phyloP scores from a whole-genome alignment of 2,329 filamentous ascomycete genomes.

The Metarhizium humberi region DNA sequence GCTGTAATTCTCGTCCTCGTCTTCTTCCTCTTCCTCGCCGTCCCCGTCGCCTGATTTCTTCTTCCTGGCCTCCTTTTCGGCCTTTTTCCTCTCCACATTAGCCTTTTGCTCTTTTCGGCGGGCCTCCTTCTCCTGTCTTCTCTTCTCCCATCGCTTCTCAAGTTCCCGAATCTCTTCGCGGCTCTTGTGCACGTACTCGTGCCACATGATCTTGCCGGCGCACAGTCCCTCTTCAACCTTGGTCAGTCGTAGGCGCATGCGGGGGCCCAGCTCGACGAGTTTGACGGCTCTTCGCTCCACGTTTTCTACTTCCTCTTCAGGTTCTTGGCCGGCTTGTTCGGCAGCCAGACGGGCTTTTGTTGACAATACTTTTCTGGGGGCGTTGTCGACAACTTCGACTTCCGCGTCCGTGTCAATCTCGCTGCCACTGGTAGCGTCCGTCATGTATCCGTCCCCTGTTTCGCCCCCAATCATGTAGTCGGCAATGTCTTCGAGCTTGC shows the following conservation, averaged over 20 bases:
- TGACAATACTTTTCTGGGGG: slow-evolving; percentile 53
- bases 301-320: slow-evolving; percentile 39
- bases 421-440: slow-evolving; percentile 75
- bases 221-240: slow-evolving; percentile 96
- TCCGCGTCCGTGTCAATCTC: slow-evolving; percentile 93
- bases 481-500: slow-evolving; percentile 83
- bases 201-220: slow-evolving; percentile 90
- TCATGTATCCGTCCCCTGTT: slow-evolving; percentile 69
- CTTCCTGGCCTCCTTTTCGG: slow-evolving; percentile 30
- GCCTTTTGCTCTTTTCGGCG: slow-evolving; percentile 76
- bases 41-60: slow-evolving; percentile 27
- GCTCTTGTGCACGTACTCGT: slow-evolving; percentile 85
- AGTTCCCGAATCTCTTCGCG: slow-evolving; percentile 67
- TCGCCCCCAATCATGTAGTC: slow-evolving; percentile 88
- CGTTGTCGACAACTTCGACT: slow-evolving; percentile 68
- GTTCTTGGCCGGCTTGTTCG: slow-evolving; percentile 28
- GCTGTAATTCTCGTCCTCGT: slow-evolving; percentile 35
- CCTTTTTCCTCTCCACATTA: slow-evolving; percentile 80
- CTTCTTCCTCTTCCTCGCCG: slow-evolving; percentile 28
- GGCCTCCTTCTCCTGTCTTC: slow-evolving; percentile 70
- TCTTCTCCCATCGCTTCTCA: slow-evolving; percentile 74
- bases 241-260: slow-evolving; percentile 79
- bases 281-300: slow-evolving; percentile 86
- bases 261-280: slow-evolving; percentile 81
- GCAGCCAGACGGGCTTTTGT: slow-evolving; percentile 37